Evolutionary conservation across 2,329 filamentous ascomycete species (phyloP).

Genomic region (Pseudogymnoascus sp.): DNA sequence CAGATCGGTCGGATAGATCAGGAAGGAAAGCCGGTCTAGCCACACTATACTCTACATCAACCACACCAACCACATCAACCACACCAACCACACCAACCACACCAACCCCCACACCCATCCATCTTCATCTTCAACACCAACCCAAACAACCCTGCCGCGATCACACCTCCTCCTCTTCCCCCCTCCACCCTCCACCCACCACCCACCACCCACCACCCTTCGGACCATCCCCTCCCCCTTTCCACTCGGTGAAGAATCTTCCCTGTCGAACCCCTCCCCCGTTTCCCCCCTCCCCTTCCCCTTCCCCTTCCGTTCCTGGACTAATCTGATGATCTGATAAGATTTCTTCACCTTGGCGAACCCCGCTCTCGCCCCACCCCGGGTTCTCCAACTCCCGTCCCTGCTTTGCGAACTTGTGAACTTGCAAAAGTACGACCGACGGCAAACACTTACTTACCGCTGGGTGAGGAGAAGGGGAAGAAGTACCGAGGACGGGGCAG

Average conservation of each 20-base stretch:
- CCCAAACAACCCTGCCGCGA: not conserved
- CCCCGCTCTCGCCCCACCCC: not conserved
- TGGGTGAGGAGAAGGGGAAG: too few species aligned
- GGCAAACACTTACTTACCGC: too few species aligned
- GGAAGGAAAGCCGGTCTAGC: not conserved
- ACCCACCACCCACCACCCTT: not conserved
- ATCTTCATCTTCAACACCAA: not conserved
- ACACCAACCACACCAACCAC: not conserved
- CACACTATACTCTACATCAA: not conserved
- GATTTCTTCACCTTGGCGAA: conserved; percentile 22
- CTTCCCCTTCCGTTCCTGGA: not conserved
- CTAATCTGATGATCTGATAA: conserved; percentile 50
- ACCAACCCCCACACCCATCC: too few species aligned
- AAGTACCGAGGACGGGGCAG: too few species aligned
- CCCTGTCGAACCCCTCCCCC: not conserved
- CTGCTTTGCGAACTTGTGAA: too few species aligned
- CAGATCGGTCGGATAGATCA: not conserved
- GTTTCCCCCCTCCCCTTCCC: not conserved
- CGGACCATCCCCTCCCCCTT: too few species aligned
- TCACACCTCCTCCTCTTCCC: not conserved
- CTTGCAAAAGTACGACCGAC: too few species aligned
- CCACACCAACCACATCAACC: too few species aligned
- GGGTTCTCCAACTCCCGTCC: not conserved
- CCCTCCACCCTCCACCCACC: not conserved
- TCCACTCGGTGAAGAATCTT: not conserved